A percentile compares a stretch with the other conserved stretches of the same genome.
Evolutionary conservation across 129 eudicot genomes (phyloP).

Genomic region (Kitagawia praeruptora): DNA sequence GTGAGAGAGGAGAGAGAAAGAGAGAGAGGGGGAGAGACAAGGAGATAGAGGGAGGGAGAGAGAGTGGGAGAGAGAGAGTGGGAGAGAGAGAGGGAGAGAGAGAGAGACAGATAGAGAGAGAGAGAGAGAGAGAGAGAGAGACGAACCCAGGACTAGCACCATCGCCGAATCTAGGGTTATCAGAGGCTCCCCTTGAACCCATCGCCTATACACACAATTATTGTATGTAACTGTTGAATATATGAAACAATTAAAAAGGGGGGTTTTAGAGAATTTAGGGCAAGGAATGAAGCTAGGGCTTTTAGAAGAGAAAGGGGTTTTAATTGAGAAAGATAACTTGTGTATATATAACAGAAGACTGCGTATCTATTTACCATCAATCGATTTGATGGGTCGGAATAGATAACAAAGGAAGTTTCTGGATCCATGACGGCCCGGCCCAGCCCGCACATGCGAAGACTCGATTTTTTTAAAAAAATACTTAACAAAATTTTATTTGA

Average conservation of each 20-base stretch:
- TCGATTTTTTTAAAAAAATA: too few relatives aligned
- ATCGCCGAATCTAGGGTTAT: conserved; percentile 41
- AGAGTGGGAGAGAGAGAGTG: background rate
- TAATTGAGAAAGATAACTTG: background rate
- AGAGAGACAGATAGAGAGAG: background rate
- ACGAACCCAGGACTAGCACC: conserved; percentile 95
- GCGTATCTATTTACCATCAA: too few relatives aligned
- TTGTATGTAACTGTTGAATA: too few relatives aligned
- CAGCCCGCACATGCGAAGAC: background rate
- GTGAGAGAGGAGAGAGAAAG: background rate
- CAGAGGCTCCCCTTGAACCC: conserved; percentile 62
- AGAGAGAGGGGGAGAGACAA: conserved; percentile 2
- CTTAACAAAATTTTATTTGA: too few relatives aligned
- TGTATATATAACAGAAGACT: background rate
- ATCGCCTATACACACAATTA: conserved; percentile 19
- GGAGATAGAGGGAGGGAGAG: background rate
- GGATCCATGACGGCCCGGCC: background rate
- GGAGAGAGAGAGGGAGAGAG: background rate
- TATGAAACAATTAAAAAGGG: background rate
- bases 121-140: background rate
- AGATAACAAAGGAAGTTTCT: background rate
- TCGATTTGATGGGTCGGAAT: background rate
- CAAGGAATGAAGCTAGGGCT: background rate
- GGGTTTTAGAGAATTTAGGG: background rate
- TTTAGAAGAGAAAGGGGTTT: background rate